These are phyloP conservation scores for Lichtheimia hyalospora DNA, from an alignment of 371 early-diverging fungal genomes.

Conservation along the genomic window DNA sequence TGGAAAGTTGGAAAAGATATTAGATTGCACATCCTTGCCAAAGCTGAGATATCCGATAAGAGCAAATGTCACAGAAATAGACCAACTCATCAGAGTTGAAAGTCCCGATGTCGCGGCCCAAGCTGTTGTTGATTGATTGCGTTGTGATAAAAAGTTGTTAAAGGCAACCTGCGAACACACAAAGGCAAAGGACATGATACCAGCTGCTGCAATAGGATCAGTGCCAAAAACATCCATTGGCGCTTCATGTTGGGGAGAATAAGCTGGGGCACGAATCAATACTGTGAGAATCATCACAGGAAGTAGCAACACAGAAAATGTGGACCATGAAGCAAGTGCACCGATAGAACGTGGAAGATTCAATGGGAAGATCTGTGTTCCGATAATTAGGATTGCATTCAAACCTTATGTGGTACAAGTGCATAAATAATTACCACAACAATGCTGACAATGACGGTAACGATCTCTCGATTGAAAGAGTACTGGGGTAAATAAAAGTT, in stretches of 20 bases:
- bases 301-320: slow-evolving; percentile 53
- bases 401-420: background rate
- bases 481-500: slow-evolving; percentile 36
- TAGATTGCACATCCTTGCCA: slow-evolving; percentile 55
- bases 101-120: slow-evolving; percentile 50
- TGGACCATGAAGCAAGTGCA: slow-evolving; percentile 51
- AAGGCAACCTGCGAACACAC: slow-evolving; percentile 60
- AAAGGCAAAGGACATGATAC: slow-evolving; percentile 68
- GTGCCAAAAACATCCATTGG: slow-evolving; percentile 44
- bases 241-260: slow-evolving; percentile 50
- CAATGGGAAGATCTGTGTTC: slow-evolving; percentile 48
- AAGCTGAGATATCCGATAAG: slow-evolving; percentile 58
- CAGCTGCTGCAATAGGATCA: slow-evolving; percentile 56
- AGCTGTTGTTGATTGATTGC: slow-evolving; percentile 38
- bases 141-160: slow-evolving; percentile 49
- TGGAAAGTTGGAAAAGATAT: slow-evolving; percentile 61
- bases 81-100: slow-evolving; percentile 53
- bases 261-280: slow-evolving; percentile 51
- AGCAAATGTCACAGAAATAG: slow-evolving; percentile 58
- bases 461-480: slow-evolving; percentile 35
- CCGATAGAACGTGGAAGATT: slow-evolving; percentile 57
- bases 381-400: background rate
- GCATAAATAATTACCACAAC: slow-evolving; percentile 34
- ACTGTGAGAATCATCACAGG: slow-evolving; percentile 54
- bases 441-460: slow-evolving; percentile 47